Evolutionary conservation across 176 grass and related monocot species (phyloP).

Genomic region (Carex cristatella): DNA sequence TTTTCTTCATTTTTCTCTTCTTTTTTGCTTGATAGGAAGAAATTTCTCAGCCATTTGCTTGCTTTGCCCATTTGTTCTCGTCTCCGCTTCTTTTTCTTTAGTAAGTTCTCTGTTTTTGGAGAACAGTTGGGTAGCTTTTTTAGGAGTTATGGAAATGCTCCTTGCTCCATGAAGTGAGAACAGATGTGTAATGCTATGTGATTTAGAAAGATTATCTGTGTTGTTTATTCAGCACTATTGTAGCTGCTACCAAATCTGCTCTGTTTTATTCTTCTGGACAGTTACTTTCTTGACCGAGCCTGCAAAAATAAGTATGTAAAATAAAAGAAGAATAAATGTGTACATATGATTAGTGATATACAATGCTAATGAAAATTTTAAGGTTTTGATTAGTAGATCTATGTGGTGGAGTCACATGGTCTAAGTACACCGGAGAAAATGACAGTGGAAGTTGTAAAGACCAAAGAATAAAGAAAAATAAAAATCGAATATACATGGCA

Average conservation of each 20-base stretch:
- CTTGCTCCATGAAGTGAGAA: background rate
- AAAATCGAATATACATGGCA: background rate
- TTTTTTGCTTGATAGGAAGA: slow-evolving; percentile 48
- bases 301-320: background rate
- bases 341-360: background rate
- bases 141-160: background rate
- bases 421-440: background rate
- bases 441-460: background rate
- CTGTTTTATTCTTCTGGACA: slow-evolving; percentile 10
- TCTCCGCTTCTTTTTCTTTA: background rate
- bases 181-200: background rate
- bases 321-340: background rate
- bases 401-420: slow-evolving; percentile 4
- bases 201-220: slow-evolving; percentile 7
- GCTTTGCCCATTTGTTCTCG: slow-evolving; percentile 55
- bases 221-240: slow-evolving; percentile 9
- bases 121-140: slow-evolving; percentile 1
- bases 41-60: slow-evolving; percentile 67
- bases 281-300: background rate
- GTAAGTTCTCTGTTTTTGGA: slow-evolving; percentile 1
- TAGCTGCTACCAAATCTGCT: slow-evolving; percentile 22
- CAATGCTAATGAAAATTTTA: background rate
- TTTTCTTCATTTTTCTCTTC: slow-evolving; percentile 39
- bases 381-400: background rate
- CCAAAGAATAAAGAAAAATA: background rate